Evolutionary conservation across 2,329 filamentous ascomycete species (phyloP).

Genomic region (Niveomyces coronatus): DNA sequence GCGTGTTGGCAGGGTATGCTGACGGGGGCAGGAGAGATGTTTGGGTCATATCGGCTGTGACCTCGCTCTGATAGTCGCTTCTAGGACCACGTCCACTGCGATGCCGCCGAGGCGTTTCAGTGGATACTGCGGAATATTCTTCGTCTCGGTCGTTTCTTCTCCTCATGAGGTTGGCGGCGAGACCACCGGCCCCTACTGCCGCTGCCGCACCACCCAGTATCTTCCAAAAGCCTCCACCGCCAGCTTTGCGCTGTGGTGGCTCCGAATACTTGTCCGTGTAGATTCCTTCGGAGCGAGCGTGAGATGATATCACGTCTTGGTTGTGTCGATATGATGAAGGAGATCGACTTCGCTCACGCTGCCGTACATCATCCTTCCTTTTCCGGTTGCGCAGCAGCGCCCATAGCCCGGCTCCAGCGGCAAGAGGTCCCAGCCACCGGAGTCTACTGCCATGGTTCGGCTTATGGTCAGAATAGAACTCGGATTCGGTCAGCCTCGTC

Average conservation of each 20-base stretch:
- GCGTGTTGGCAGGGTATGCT: slow-evolving; percentile 33
- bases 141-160: slow-evolving; percentile 44
- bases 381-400: slow-evolving; percentile 36
- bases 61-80: slow-evolving; percentile 45
- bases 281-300: slow-evolving; percentile 46
- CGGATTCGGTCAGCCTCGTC: slow-evolving; percentile 30
- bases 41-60: slow-evolving; percentile 25
- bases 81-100: slow-evolving; percentile 28
- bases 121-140: slow-evolving; percentile 52
- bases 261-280: slow-evolving; percentile 57
- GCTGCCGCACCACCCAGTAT: slow-evolving; percentile 51
- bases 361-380: slow-evolving; percentile 27
- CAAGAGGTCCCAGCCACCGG: slow-evolving; percentile 42
- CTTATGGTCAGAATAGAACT: slow-evolving; percentile 25
- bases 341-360: slow-evolving; percentile 29
- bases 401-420: slow-evolving; percentile 39
- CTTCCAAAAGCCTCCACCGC: slow-evolving; percentile 48
- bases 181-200: slow-evolving; percentile 49
- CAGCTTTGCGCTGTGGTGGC: slow-evolving; percentile 25
- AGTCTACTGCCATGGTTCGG: slow-evolving; percentile 22
- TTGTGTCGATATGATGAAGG: slow-evolving; percentile 26
- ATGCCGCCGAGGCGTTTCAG: slow-evolving; percentile 46
- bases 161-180: slow-evolving; percentile 50
- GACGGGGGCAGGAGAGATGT: slow-evolving; percentile 38
- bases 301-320: slow-evolving; percentile 42